A percentile compares a stretch with the other conserved stretches of the same genome.
phyloP scores from a whole-genome alignment of 1,139 yeast species.

The Lodderomyces elongisporus region DNA sequence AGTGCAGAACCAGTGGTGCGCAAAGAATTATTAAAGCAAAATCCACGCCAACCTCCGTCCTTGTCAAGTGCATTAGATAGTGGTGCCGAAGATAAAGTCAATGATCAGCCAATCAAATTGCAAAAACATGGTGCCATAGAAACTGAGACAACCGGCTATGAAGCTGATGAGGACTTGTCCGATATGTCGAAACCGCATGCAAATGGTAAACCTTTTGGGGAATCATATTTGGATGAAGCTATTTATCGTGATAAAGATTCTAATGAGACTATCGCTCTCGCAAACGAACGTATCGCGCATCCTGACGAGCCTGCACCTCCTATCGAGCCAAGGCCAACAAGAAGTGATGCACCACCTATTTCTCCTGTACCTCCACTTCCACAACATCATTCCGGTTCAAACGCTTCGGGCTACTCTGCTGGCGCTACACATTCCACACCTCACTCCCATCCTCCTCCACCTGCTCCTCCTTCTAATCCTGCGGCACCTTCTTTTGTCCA shows the following conservation, averaged over 20 bases:
- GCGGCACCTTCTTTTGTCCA: neutral
- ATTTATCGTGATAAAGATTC: slow-evolving; percentile 7
- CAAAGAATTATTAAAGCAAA: slow-evolving; percentile 7
- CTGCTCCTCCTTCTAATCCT: slow-evolving; percentile 11
- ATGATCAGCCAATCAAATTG: slow-evolving; percentile 9
- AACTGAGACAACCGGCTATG: slow-evolving; percentile 37
- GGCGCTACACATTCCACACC: slow-evolving; percentile 15
- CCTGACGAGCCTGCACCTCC: slow-evolving; percentile 15
- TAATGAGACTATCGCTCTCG: slow-evolving; percentile 5
- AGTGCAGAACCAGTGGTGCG: slow-evolving; percentile 9
- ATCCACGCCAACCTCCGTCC: no score
- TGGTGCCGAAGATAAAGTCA: slow-evolving; percentile 15
- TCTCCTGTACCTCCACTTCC: slow-evolving; percentile 12
- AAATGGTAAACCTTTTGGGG: neutral
- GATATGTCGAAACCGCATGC: slow-evolving; percentile 21
- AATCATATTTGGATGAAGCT: neutral
- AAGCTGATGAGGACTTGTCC: slow-evolving; percentile 42
- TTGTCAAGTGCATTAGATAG: slow-evolving; percentile 20
- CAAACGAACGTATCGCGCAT: no score
- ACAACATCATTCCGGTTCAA: slow-evolving; percentile 10
- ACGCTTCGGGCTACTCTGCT: no score
- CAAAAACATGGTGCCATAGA: slow-evolving; percentile 18
- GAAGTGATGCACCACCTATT: slow-evolving; percentile 16
- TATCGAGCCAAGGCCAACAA: slow-evolving; percentile 6
- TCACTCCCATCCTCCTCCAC: slow-evolving; percentile 11